Conservation (phyloP, 306 rosid species). For the Glycine tomentella region DNA sequence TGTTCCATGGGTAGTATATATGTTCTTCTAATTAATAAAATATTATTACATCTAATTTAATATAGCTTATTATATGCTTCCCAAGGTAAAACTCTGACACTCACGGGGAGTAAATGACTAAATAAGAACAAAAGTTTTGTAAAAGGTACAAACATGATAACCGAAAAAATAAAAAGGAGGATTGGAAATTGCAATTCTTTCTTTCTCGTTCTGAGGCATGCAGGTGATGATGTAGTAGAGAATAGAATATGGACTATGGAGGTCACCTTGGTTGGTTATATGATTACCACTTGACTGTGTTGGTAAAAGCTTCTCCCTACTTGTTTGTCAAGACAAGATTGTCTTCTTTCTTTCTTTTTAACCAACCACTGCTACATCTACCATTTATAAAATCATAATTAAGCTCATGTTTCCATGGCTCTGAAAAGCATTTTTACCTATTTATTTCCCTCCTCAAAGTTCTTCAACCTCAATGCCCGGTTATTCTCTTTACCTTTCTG, state of each 20-base stretch:
- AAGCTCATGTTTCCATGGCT: neutral
- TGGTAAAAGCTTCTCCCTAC: conserved; percentile 15
- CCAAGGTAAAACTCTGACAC: neutral
- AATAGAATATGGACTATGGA: neutral
- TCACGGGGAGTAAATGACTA: neutral
- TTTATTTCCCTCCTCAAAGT: neutral
- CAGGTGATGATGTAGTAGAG: conserved; percentile 20
- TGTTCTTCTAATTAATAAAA: neutral
- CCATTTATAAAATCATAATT: conserved; percentile 18
- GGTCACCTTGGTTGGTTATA: conserved; percentile 10
- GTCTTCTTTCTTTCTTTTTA: conserved; percentile 18
- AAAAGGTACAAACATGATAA: conserved; percentile 5
- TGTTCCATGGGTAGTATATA: too few relatives aligned
- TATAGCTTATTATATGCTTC: neutral
- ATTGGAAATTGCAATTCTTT: conserved; percentile 50
- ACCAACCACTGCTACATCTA: conserved; percentile 10
- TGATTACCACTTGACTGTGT: conserved; percentile 35
- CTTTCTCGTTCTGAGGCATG: conserved; percentile 11
- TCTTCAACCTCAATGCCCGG: conserved; percentile 1
- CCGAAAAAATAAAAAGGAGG: neutral
- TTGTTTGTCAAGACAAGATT: conserved; percentile 42
- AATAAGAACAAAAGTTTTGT: neutral
- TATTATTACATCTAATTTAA: neutral
- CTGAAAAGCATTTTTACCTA: neutral
- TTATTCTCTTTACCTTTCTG: conserved; percentile 16